A percentile compares a stretch with the other conserved stretches of the same genome.
These are phyloP conservation scores for Lathyrus aphaca DNA, from an alignment of 306 rosid species.

Conservation along the genomic window DNA sequence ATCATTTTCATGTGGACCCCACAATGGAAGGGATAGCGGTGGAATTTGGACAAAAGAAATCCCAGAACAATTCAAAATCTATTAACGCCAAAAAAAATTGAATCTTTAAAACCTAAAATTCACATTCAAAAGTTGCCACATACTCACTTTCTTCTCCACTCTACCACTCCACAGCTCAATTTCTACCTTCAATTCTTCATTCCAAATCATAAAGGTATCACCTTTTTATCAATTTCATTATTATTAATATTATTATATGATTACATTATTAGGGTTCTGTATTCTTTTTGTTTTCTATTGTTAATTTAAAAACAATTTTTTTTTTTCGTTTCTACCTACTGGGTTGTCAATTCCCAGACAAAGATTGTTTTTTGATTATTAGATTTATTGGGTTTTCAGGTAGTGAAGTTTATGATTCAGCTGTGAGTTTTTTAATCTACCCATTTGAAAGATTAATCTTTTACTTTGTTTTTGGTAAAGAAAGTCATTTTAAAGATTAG, in stretches of 20 bases:
- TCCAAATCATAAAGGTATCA: conserved; percentile 32
- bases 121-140: not conserved
- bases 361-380: not conserved
- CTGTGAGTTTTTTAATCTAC: not conserved
- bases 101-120: not conserved
- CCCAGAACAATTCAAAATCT: conserved; percentile 39
- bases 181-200: not conserved
- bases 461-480: not conserved
- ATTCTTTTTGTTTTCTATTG: not conserved
- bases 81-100: conserved; percentile 8
- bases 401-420: not conserved
- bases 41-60: conserved; percentile 58
- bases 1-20: conserved; percentile 1
- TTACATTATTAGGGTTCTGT: not conserved
- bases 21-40: conserved; percentile 64
- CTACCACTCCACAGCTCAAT: not conserved
- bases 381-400: conserved; percentile 8
- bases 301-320: not conserved
- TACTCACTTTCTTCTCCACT: not conserved
- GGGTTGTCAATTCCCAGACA: too few species aligned
- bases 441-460: not conserved
- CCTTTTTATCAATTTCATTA: not conserved
- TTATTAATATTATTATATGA: not conserved
- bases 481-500: conserved; percentile 4
- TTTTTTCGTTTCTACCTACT: not conserved